Evolutionary conservation across 768 basidiomycete genomes (phyloP).

Genomic region (Leccinum longicurvipes): DNA sequence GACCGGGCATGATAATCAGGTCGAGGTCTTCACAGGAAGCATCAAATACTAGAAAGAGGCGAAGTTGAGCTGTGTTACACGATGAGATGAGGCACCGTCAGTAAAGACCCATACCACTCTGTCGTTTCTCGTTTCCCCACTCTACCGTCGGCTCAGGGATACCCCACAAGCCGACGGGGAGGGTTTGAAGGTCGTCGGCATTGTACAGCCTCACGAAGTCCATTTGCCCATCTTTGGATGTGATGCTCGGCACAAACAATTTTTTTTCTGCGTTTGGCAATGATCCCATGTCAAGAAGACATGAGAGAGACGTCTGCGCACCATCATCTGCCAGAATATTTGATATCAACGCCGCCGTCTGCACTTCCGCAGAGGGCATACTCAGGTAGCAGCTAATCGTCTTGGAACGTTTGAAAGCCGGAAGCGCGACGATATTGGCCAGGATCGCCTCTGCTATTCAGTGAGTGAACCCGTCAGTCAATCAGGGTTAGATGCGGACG

Average conservation of each 20-base stretch:
- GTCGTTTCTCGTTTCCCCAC: constrained; percentile 44
- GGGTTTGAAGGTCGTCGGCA: constrained; percentile 50
- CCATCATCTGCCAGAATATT: constrained; percentile 51
- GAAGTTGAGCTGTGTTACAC: background rate
- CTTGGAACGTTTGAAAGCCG: constrained; percentile 47
- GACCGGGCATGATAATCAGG: constrained; percentile 67
- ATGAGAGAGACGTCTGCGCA: constrained; percentile 27
- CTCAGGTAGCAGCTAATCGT: constrained; percentile 74
- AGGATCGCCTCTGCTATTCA: constrained; percentile 36
- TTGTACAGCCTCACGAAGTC: constrained; percentile 63
- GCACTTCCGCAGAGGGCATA: constrained; percentile 71
- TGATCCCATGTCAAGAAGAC: background rate
- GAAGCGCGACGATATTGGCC: constrained; percentile 44
- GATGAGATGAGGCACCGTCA: constrained; percentile 1
- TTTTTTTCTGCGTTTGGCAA: constrained; percentile 46
- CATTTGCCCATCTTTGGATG: constrained; percentile 48
- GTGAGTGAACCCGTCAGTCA: constrained; percentile 4
- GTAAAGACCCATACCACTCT: constrained; percentile 45
- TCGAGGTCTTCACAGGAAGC: constrained; percentile 45
- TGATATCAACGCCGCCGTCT: constrained; percentile 51
- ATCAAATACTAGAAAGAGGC: constrained; percentile 28
- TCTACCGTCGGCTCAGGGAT: constrained; percentile 61
- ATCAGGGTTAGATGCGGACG: background rate
- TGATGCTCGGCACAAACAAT: constrained; percentile 69
- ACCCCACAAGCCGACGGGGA: constrained; percentile 68